Evolutionary conservation across 2,329 filamentous ascomycete species (phyloP), one percentile per base, ranked within the genome.

Genomic region (Colletotrichum sp.): DNA sequence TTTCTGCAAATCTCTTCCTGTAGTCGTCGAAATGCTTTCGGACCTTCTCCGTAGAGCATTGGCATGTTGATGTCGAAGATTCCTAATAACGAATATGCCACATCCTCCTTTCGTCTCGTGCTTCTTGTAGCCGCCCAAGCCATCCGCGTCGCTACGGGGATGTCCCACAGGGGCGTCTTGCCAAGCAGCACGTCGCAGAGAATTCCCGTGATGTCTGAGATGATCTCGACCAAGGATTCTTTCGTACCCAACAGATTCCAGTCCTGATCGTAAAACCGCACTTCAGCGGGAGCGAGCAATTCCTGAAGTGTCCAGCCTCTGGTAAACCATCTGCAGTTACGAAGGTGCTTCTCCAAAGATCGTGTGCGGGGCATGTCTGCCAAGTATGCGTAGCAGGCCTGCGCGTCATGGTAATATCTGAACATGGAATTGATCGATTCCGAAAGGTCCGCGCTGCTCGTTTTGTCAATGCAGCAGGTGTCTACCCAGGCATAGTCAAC

Each of bases 271-370:
- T 81, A 85, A 71, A 87, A 86, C 0, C 75, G 16, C 1, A 86
- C 12, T 1, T 71, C 30, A 2, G 13, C 22, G 3, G 83, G 83
- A 0, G 84, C 93, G 8, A 95, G 87, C 0, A 94, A 92, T 83
- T 95, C 92, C 81, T 93, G 93, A 77, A 93, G 85, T 0, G 92
- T 94, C 80, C 92, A 90, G 25, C 84, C 83, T 90, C 89, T 78
- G 1, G 79, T 82, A 69, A 85, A 85, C 83, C 84, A 85, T 9
- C 81, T 76, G 59, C 71, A 63, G 5, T 52, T 11, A 4, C n/a
- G 65, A 27, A 68, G 19, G 16, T n/a, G 25, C 16, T 16, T 52
- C 9, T 77, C 75, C 11, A 68, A 22, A 6, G 55, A 59, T 25
- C 55, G 22, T 13, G 78, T 72, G 62, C 78, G 77, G 29, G 77